Evolutionary conservation across 306 rosid genomes (phyloP), one percentile per base, ranked within the genome.

Genomic region (Oemleria cerasiformis): DNA sequence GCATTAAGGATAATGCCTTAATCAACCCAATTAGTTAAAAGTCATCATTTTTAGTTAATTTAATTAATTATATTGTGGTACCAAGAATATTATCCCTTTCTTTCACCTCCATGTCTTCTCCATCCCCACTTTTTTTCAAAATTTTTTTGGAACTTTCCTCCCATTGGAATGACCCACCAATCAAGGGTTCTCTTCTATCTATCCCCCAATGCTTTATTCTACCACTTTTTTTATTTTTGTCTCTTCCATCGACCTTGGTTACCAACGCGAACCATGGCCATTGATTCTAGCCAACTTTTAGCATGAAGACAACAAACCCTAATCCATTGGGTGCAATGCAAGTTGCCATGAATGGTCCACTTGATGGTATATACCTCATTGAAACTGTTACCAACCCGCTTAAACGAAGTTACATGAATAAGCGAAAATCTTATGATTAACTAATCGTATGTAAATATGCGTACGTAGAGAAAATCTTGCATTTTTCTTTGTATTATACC

Each of bases 201-300:
- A 5, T 39, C 41, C 40, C 8, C 44, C 40, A 5, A 16, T 8
- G 8, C 55, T 43, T 56, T 55, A 68, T 65, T 77, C 70, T 30
- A 9, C 72, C 5, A 16, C 49, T n/a, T 81, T 75, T 40, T 42
- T 41, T n/a, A 3, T 55, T 23, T 68, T 74, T 82, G 73, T 78
- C 51, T 73, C 61, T 54, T 55, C 40, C 72, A 17, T 50, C 34
- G 6, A 17, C 70, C 45, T 36, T 47, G 21, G 34, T 40, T 23
- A 21, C 4, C 17, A 70, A 43, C 17, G 42, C 7, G 65, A 36
- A 45, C 2, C 38, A 64, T 8, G 7, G 13, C 62, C 50, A 42
- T 19, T 42, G 43, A 14, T 70, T 70, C 65, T 30, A 56, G 47
- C 57, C 56, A 69, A 48, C 23, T 54, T 42, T 50, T 20, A 13